Base-by-base conservation (phyloP, 2,329 filamentous ascomycete genomes). In the Cladophialophora yegresii region DNA sequence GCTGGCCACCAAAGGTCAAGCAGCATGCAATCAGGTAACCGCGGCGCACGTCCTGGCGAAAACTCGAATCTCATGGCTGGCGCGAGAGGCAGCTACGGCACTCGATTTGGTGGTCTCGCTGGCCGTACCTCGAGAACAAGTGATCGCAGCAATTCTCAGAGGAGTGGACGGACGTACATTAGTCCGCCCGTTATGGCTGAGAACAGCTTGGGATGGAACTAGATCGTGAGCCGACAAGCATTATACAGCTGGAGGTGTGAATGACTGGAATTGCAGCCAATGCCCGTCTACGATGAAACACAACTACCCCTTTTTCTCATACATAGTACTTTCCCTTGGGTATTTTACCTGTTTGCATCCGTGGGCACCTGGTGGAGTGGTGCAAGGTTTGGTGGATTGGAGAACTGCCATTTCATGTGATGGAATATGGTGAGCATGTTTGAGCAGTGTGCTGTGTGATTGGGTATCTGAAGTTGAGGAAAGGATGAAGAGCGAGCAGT, bases 181-280 rank as follows among this genome's bases (percentile, higher is more conserved):
- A 96, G 91, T 67, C 91, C 91, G 36, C 93, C 93, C 3, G 90
- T 96, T 68, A 93, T 93, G 77, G 89, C 92, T 3, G 92, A 96
- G 81, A 97, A 97, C 83, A 96, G 92, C 58, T 85, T 97, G 70
- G 93, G 93, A 73, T 97, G 93, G 93, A 96, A 96, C 82, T 97
- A 84, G 87, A 51, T 55, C 57, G 23, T 49, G 23, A 23, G 22
- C 51, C 20, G 23, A 51, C 36, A 50, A 50, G 30, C 47, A 45
- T 60, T 69, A 57, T 69, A 64, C 62, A 65, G 62, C 43, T 47
- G 55, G 62, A 58, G 36, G 55, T 60, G 54, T 50, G 40, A 66
- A 20, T 40, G 55, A 58, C 45, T 59, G 57, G 57, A 59, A 51
- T 30, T 57, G 51, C 28, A 54, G 51, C 51, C 56, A 40, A 67